Evolutionary conservation across 352 stramenopile genomes (phyloP).

Genomic region (Phytophthora aleatoria): DNA sequence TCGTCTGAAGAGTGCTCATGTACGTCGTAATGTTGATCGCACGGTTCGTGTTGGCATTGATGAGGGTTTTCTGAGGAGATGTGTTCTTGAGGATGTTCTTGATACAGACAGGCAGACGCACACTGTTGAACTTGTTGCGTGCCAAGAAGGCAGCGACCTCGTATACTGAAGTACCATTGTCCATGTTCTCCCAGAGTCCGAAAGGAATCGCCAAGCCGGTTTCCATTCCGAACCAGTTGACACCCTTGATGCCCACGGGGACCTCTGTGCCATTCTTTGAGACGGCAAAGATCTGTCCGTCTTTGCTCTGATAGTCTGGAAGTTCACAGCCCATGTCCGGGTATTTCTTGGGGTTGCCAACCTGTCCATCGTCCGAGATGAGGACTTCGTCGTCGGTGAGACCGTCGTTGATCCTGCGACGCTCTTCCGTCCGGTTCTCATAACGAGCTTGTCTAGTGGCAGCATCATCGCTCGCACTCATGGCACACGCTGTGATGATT

Average conservation of each 20-base stretch:
- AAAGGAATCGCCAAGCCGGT: constrained; percentile 56
- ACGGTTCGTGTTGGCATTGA: constrained; percentile 68
- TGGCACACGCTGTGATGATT: constrained; percentile 49
- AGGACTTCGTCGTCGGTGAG: constrained; percentile 33
- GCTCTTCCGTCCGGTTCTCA: constrained; percentile 33
- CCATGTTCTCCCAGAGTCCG: constrained; percentile 73
- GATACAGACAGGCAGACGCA: constrained; percentile 63
- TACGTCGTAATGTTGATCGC: constrained; percentile 67
- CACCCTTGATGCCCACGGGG: constrained; percentile 56
- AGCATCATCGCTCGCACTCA: constrained; percentile 31
- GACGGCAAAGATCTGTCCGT: constrained; percentile 48
- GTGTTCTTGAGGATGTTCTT: constrained; percentile 56
- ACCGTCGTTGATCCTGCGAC: constrained; percentile 47
- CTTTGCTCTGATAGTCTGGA: constrained; percentile 65
- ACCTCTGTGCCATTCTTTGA: constrained; percentile 58
- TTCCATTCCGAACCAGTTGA: constrained; percentile 84
- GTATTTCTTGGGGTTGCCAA: constrained; percentile 59
- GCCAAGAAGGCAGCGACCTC: constrained; percentile 62
- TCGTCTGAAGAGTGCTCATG: constrained; percentile 52
- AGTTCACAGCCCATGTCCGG: constrained; percentile 51
- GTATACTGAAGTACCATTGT: constrained; percentile 78
- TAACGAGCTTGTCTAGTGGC: constrained; percentile 20
- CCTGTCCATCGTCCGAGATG: constrained; percentile 50
- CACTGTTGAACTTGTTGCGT: constrained; percentile 72
- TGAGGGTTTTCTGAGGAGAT: constrained; percentile 39